Evolutionary conservation across 208 protist species (phyloP).

Genomic region (Wallacemonas rigidus): DNA sequence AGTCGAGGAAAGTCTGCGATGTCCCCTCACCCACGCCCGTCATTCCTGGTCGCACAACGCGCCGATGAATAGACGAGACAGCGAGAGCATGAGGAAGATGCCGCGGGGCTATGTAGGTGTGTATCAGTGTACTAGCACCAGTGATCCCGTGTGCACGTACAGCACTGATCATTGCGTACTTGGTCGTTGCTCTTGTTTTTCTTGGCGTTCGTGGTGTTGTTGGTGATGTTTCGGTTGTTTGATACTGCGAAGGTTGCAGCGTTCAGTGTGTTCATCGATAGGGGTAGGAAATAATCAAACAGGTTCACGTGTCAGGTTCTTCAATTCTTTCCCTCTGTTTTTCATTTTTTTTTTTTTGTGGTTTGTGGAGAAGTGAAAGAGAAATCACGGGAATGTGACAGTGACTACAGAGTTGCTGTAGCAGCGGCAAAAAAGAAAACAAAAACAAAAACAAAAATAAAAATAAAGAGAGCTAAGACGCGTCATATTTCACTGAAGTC

Average conservation of each 20-base stretch:
- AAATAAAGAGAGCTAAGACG: neutral
- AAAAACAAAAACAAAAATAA: conserved; percentile 10
- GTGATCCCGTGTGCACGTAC: no score
- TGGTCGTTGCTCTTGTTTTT: no score
- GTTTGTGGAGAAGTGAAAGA: neutral
- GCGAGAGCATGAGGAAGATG: no score
- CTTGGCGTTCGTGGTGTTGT: conserved; percentile 3
- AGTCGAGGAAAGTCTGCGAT: no score
- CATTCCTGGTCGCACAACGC: no score
- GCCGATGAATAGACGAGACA: no score
- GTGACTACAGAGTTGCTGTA: neutral
- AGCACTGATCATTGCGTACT: no score
- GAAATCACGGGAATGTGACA: neutral
- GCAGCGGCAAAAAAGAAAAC: no score
- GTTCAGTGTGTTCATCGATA: conserved; percentile 14
- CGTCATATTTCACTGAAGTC: neutral
- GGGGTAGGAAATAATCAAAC: neutral
- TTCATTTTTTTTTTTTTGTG: neutral
- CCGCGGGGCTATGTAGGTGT: no score
- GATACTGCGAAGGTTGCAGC: neutral
- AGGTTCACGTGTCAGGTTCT: neutral
- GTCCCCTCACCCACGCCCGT: no score
- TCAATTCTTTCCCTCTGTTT: no score
- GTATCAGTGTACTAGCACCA: no score
- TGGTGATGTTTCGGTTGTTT: neutral